These are phyloP conservation scores for Spencermartinsiella europaea DNA, from an alignment of 805 yeast species.

Conservation along the genomic window DNA sequence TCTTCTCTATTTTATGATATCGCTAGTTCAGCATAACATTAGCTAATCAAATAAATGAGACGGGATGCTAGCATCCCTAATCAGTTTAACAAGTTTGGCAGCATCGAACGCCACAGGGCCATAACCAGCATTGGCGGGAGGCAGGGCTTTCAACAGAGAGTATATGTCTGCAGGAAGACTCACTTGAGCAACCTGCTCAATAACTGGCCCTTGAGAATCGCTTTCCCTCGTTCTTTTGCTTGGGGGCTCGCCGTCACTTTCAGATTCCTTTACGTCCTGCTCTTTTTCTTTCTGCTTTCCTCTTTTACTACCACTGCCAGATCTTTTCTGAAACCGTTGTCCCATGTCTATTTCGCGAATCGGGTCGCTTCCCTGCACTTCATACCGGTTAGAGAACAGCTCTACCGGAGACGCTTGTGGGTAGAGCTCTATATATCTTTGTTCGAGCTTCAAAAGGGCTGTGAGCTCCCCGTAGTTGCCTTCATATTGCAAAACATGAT, in stretches of 20 bases:
- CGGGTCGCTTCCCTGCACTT: slow-evolving; percentile 20
- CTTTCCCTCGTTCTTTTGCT: slow-evolving; percentile 10
- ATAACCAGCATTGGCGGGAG: slow-evolving; percentile 52
- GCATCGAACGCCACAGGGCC: slow-evolving; percentile 51
- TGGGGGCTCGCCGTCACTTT: slow-evolving; percentile 9
- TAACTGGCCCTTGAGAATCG: slow-evolving; percentile 6
- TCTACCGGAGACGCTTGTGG: slow-evolving; percentile 49
- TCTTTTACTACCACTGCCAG: background rate
- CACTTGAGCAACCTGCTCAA: slow-evolving; percentile 20
- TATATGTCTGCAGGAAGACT: slow-evolving; percentile 32
- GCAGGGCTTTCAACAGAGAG: slow-evolving; percentile 53
- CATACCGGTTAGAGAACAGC: slow-evolving; percentile 33
- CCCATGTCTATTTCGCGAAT: slow-evolving; percentile 20
- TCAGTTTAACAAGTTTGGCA: slow-evolving; percentile 42
- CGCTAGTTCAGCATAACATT: too few species aligned
- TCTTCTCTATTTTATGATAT: too few species aligned
- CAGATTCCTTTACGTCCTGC: slow-evolving; percentile 6
- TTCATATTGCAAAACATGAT: slow-evolving; percentile 62
- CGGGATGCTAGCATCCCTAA: slow-evolving; percentile 26
- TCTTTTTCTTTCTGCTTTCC: background rate
- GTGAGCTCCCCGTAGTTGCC: slow-evolving; percentile 63
- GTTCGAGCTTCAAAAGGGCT: slow-evolving; percentile 61
- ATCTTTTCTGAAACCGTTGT: background rate
- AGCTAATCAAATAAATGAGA: slow-evolving; percentile 3
- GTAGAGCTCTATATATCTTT: slow-evolving; percentile 59